Conservation (phyloP, 2,329 filamentous ascomycete species). For the Aureobasidium pullulans region DNA sequence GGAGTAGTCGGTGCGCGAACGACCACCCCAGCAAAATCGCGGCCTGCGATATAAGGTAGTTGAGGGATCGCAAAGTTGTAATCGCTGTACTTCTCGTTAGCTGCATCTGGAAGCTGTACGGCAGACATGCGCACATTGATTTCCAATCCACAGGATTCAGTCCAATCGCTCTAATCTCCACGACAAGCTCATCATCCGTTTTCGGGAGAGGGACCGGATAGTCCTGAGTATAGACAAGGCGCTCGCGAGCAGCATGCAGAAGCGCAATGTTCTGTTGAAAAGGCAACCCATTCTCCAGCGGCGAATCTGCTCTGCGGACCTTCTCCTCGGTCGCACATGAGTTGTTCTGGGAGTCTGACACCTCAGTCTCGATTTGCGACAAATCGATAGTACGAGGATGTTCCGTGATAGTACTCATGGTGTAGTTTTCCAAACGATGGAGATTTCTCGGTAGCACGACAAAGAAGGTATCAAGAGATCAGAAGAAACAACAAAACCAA, state of each 20-base stretch:
- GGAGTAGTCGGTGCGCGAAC: constrained; percentile 38
- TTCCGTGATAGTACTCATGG: neutral
- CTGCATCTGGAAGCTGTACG: neutral
- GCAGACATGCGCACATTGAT: constrained; percentile 50
- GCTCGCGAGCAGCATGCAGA: constrained; percentile 1
- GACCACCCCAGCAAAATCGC: constrained; percentile 61
- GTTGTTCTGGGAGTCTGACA: neutral
- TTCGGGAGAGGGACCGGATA: neutral
- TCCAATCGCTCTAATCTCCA: constrained; percentile 58
- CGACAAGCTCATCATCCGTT: constrained; percentile 46
- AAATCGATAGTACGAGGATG: neutral
- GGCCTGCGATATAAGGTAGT: constrained; percentile 61
- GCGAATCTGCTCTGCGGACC: neutral
- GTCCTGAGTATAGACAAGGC: neutral
- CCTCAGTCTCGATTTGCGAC: neutral
- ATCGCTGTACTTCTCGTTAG: constrained; percentile 41
- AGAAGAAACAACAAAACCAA: neutral
- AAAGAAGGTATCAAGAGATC: neutral
- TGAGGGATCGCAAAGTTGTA: constrained; percentile 63
- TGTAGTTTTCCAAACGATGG: neutral
- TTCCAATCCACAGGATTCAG: constrained; percentile 75
- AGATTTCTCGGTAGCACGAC: no score
- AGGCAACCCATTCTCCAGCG: neutral
- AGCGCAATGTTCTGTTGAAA: neutral
- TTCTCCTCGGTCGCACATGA: neutral